Percentiles rank a stretch among this genome's conserved stretches.
These are phyloP conservation scores for Pseudocercospora fuligena DNA, from an alignment of 2,329 filamentous ascomycete species.

Conservation along the genomic window DNA sequence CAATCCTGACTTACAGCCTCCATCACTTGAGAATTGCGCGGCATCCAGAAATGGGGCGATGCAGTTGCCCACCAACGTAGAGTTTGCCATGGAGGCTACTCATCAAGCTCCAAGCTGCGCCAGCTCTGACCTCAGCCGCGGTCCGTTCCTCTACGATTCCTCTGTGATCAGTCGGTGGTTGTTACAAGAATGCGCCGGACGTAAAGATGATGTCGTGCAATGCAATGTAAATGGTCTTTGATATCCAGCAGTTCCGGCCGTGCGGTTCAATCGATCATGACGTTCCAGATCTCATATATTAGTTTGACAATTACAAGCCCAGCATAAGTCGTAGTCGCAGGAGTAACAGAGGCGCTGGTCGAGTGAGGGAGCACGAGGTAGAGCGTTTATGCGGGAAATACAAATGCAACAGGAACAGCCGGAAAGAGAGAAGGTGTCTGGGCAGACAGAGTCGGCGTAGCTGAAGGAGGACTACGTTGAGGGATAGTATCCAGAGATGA, in stretches of 20 bases:
- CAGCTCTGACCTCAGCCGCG: slow-evolving; percentile 18
- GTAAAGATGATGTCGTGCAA: slow-evolving; percentile 5
- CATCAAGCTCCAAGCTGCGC: slow-evolving; percentile 6
- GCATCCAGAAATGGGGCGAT: slow-evolving; percentile 72
- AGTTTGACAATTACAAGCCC: slow-evolving; percentile 13
- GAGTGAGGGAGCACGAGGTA: slow-evolving; percentile 5
- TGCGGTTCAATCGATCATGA: slow-evolving; percentile 3
- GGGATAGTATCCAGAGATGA: slow-evolving; percentile 9
- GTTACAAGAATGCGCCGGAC: neutral
- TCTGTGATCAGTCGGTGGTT: neutral
- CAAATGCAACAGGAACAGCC: neutral
- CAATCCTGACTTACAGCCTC: slow-evolving; percentile 66
- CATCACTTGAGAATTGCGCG: slow-evolving; percentile 60
- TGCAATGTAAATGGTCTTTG: neutral
- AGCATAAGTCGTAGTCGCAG: neutral
- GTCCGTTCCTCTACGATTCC: slow-evolving; percentile 12
- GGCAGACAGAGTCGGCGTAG: slow-evolving; percentile 17
- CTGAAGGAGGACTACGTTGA: slow-evolving; percentile 17
- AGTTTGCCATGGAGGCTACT: slow-evolving; percentile 35
- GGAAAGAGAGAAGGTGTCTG: slow-evolving; percentile 17
- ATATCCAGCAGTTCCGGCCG: neutral
- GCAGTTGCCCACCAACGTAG: slow-evolving; percentile 59
- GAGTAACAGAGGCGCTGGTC: slow-evolving; percentile 6
- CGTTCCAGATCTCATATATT: neutral
- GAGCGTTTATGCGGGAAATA: slow-evolving; percentile 6